These are phyloP conservation scores for Hymenochaete sp. DNA, from an alignment of 1,284 basidiomycete genomes.

Conservation along the genomic window DNA sequence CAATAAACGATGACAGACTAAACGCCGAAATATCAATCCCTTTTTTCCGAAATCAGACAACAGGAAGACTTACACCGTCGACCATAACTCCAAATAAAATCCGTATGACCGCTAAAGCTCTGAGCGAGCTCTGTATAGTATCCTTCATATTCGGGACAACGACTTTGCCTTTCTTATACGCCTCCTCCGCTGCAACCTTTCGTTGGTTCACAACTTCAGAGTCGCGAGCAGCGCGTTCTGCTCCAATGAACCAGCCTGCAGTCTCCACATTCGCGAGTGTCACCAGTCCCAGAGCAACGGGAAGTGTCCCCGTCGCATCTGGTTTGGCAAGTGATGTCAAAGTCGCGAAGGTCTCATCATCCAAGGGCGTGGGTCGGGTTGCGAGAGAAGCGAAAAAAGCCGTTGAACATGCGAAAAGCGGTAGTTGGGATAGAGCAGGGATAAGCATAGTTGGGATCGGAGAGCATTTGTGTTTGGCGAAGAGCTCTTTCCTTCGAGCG, in stretches of 20 bases:
- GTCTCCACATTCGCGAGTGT: slow-evolving; percentile 75
- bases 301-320: slow-evolving; percentile 62
- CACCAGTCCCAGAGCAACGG: slow-evolving; percentile 62
- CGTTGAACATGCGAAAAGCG: slow-evolving; percentile 62
- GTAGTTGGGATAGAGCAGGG: slow-evolving; percentile 61
- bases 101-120: slow-evolving; percentile 57
- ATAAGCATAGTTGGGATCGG: slow-evolving; percentile 52
- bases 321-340: slow-evolving; percentile 61
- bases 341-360: slow-evolving; percentile 66
- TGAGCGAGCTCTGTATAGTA: slow-evolving; percentile 52
- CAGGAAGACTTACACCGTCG: slow-evolving; percentile 58
- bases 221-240: slow-evolving; percentile 33
- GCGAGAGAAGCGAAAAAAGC: slow-evolving; percentile 51
- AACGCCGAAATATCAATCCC: slow-evolving; percentile 12
- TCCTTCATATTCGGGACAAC: slow-evolving; percentile 38
- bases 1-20: slow-evolving; percentile 78
- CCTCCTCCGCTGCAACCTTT: slow-evolving; percentile 35
- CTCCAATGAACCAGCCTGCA: slow-evolving; percentile 57
- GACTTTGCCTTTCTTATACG: slow-evolving; percentile 29
- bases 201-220: slow-evolving; percentile 30
- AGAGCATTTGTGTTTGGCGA: slow-evolving; percentile 47
- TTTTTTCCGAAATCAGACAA: background rate
- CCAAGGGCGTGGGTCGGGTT: slow-evolving; percentile 51
- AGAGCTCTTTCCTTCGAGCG: slow-evolving; percentile 48
- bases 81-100: slow-evolving; percentile 71